These are phyloP conservation scores for Herpotrichia juniperi DNA, from an alignment of 2,329 filamentous ascomycete genomes.

Conservation along the genomic window DNA sequence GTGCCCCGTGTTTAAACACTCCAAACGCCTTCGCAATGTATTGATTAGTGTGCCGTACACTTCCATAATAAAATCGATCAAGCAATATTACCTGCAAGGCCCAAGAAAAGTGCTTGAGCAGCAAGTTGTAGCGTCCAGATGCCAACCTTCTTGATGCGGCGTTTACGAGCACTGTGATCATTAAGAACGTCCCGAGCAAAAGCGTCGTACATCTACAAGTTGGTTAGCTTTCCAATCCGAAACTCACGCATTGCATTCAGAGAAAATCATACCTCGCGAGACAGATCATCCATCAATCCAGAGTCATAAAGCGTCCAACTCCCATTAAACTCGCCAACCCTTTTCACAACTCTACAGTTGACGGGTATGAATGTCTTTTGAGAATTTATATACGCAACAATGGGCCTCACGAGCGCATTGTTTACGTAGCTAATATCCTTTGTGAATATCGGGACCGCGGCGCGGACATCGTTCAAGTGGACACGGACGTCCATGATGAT, in stretches of 20 bases:
- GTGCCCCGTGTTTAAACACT: not conserved
- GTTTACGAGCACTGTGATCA: constrained; percentile 82
- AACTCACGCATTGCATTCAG: not conserved
- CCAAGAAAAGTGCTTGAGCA: constrained; percentile 92
- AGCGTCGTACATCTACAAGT: constrained; percentile 77
- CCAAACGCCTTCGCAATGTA: not conserved
- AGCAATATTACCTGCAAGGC: constrained; percentile 82
- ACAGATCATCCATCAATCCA: constrained; percentile 90
- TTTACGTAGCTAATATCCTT: constrained; percentile 93
- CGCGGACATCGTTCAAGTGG: constrained; percentile 92
- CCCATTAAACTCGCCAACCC: constrained; percentile 86
- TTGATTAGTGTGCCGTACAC: not conserved
- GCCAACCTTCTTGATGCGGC: constrained; percentile 92
- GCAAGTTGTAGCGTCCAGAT: constrained; percentile 94
- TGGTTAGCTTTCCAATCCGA: not conserved
- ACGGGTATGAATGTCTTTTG: constrained; percentile 95
- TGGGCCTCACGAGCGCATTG: constrained; percentile 91
- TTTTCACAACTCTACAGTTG: constrained; percentile 91
- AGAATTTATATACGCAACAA: constrained; percentile 97
- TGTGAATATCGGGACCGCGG: constrained; percentile 90
- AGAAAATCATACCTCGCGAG: constrained; percentile 67
- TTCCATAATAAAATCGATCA: constrained; percentile 29
- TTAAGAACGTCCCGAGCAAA: constrained; percentile 92
- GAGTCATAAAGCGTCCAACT: constrained; percentile 95
- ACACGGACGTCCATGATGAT: constrained; percentile 94